phyloP scores from a whole-genome alignment of 176 grass and related monocot genomes.

The Phoenix roebelenii region DNA sequence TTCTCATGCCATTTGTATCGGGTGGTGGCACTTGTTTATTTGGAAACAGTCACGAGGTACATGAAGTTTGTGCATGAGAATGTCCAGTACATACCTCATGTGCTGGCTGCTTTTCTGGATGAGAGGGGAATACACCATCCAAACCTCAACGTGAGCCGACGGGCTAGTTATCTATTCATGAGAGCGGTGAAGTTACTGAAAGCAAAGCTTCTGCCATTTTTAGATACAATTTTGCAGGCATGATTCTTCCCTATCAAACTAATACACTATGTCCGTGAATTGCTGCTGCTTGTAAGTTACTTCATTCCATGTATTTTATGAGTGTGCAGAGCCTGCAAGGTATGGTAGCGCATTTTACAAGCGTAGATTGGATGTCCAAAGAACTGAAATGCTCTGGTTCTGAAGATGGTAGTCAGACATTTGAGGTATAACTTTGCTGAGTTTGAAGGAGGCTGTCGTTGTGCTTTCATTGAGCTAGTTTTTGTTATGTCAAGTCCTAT shows the following conservation, averaged over 20 bases:
- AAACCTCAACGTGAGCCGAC: constrained; percentile 65
- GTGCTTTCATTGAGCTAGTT: not conserved
- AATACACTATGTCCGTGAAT: no score
- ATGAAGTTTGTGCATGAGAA: constrained; percentile 91
- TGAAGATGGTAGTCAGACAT: constrained; percentile 93
- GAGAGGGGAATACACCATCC: constrained; percentile 77
- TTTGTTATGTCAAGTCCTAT: no score
- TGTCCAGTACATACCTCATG: constrained; percentile 55
- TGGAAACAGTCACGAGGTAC: constrained; percentile 73
- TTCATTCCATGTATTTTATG: constrained; percentile 19
- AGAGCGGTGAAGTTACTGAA: constrained; percentile 79
- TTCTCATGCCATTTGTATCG: constrained; percentile 77
- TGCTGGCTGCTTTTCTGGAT: constrained; percentile 76
- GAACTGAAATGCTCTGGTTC: constrained; percentile 51
- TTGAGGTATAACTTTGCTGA: constrained; percentile 54
- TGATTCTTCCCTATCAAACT: constrained; percentile 3
- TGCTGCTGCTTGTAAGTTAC: no score
- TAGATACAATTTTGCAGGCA: constrained; percentile 91
- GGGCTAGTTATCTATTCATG: constrained; percentile 92
- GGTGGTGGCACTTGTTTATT: constrained; percentile 74
- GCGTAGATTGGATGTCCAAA: constrained; percentile 45
- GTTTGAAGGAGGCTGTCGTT: constrained; percentile 2
- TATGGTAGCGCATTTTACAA: constrained; percentile 54
- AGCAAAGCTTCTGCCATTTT: constrained; percentile 69
- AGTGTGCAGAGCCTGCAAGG: constrained; percentile 62